Evolutionary conservation across 768 basidiomycete species (phyloP).

Genomic region (Amyloporia xantha): DNA sequence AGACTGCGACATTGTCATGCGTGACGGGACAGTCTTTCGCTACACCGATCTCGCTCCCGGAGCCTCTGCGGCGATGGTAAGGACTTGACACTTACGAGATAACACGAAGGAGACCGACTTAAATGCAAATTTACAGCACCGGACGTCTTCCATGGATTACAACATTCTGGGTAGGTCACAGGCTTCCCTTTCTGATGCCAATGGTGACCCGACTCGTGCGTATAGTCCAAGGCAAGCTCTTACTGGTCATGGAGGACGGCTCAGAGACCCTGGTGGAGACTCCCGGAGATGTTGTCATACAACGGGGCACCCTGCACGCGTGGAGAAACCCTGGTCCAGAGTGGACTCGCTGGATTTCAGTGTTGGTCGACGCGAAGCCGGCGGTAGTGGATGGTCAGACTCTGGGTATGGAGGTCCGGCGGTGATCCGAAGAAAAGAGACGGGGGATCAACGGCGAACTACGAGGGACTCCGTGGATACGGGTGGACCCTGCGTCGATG

Average conservation of each 20-base stretch:
- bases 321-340: conserved; percentile 51
- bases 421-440: not conserved
- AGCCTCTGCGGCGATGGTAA: conserved; percentile 41
- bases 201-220: not conserved
- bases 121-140: conserved; percentile 29
- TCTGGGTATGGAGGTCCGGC: conserved; percentile 22
- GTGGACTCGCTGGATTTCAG: conserved; percentile 47
- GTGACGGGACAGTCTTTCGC: conserved; percentile 40
- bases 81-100: conserved; percentile 2
- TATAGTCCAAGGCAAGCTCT: conserved; percentile 47
- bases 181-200: not conserved
- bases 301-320: conserved; percentile 53
- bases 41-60: conserved; percentile 54
- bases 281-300: conserved; percentile 50
- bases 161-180: conserved; percentile 45
- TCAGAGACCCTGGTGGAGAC: conserved; percentile 44
- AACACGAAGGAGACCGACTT: not conserved
- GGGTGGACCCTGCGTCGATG: not conserved
- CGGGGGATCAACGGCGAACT: not conserved
- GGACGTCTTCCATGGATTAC: conserved; percentile 54
- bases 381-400: conserved; percentile 38
- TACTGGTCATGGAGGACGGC: conserved; percentile 53
- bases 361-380: conserved; percentile 50
- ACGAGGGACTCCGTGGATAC: not conserved
- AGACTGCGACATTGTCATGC: conserved; percentile 37